Evolutionary conservation across 805 yeast genomes (phyloP).

Genomic region (Candida maris): DNA sequence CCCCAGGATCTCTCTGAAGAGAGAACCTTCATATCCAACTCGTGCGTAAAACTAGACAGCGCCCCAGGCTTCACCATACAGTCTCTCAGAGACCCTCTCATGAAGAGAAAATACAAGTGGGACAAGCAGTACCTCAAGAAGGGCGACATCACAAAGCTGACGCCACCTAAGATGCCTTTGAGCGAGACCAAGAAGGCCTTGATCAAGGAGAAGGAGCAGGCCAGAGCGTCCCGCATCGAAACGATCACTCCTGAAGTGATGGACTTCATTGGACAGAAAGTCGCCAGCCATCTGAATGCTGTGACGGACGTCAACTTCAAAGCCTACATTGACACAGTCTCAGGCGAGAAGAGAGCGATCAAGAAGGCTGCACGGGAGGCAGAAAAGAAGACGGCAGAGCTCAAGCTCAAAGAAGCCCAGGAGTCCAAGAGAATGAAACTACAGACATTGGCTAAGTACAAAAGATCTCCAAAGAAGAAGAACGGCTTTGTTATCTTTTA

Average conservation of each 20-base stretch:
- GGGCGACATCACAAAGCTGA: conserved; percentile 56
- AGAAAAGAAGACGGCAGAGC: conserved; percentile 18
- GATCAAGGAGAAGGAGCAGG: conserved; percentile 48
- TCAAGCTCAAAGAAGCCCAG: conserved; percentile 20
- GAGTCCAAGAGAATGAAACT: conserved; percentile 16
- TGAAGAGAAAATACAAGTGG: conserved; percentile 54
- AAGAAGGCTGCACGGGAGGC: conserved; percentile 17
- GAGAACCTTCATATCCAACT: conserved; percentile 70
- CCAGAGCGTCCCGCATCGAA: conserved; percentile 41
- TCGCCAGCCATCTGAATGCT: conserved; percentile 34
- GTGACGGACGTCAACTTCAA: conserved; percentile 31
- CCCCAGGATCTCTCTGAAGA: conserved; percentile 53
- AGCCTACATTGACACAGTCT: conserved; percentile 24
- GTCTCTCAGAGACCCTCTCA: conserved; percentile 73
- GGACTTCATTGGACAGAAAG: conserved; percentile 41
- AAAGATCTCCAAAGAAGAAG: conserved; percentile 21
- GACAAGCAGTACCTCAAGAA: conserved; percentile 52
- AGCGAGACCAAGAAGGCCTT: conserved; percentile 59
- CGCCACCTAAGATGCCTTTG: conserved; percentile 76
- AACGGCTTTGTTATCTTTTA: conserved; percentile 12
- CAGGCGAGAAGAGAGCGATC: conserved; percentile 22
- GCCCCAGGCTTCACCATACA: conserved; percentile 54
- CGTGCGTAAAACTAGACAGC: conserved; percentile 61
- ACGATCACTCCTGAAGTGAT: conserved; percentile 40
- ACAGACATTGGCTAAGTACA: conserved; percentile 10